A percentile compares a stretch with the other conserved stretches of the same genome.
Conservation (phyloP, 257 asterid species). For the Plantago major region DNA sequence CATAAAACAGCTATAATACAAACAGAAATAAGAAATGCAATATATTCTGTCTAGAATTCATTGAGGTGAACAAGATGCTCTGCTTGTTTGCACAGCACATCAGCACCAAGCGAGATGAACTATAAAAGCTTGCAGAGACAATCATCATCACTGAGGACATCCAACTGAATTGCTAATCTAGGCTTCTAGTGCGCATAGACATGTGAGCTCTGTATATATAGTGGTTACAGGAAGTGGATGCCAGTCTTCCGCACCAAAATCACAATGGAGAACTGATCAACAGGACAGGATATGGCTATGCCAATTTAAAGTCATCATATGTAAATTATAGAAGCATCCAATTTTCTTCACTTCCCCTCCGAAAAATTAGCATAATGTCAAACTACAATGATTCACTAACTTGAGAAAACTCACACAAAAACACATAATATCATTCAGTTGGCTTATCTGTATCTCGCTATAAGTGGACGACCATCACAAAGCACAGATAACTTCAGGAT, state of each 20-base stretch:
- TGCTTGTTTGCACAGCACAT: not conserved
- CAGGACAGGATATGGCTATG: slow-evolving; percentile 4
- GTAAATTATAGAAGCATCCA: slow-evolving; percentile 1
- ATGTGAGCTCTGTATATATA: no score
- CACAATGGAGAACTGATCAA: not conserved
- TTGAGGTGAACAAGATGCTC: no score
- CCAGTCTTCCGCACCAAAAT: no score
- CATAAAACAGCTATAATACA: slow-evolving; percentile 5
- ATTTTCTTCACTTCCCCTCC: slow-evolving; percentile 1
- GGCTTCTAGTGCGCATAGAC: not conserved
- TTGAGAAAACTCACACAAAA: not conserved
- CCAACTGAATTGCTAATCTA: not conserved
- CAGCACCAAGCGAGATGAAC: slow-evolving; percentile 11
- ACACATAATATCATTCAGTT: not conserved
- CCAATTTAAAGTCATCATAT: not conserved
- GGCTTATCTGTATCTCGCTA: slow-evolving; percentile 13
- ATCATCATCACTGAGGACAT: not conserved
- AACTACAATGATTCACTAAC: not conserved
- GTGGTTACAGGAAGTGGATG: no score
- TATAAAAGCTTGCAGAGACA: slow-evolving; percentile 2
- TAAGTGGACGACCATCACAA: slow-evolving; percentile 5
- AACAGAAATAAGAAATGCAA: not conserved
- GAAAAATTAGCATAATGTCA: not conserved
- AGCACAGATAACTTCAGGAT: slow-evolving; percentile 6
- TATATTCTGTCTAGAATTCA: no score